Evolutionary conservation across 2,329 filamentous ascomycete species (phyloP).

Genomic region (Pseudogymnoascus verrucosus): DNA sequence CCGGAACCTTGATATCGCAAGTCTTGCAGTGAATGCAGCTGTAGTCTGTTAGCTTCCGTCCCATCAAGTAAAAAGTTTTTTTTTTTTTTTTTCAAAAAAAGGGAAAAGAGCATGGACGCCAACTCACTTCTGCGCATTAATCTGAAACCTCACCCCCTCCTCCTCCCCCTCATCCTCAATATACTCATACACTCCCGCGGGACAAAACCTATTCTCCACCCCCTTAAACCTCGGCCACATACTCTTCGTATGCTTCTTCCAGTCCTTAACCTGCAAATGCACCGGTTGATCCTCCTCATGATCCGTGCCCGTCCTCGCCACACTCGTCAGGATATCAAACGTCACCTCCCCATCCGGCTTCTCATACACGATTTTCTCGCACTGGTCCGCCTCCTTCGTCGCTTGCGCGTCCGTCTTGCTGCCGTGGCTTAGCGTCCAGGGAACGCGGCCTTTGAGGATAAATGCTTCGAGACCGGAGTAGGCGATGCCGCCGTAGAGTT

Average conservation of each 20-base stretch:
- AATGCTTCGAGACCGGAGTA: slow-evolving; percentile 94
- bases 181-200: slow-evolving; percentile 96
- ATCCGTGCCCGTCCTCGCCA: slow-evolving; percentile 92
- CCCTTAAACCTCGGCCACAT: slow-evolving; percentile 86
- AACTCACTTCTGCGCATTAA: slow-evolving; percentile 92
- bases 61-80: background rate
- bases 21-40: slow-evolving; percentile 99
- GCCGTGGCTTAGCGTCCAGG: slow-evolving; percentile 83
- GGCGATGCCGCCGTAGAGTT: slow-evolving; percentile 78
- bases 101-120: background rate
- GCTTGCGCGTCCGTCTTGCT: slow-evolving; percentile 66
- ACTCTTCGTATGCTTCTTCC: slow-evolving; percentile 78
- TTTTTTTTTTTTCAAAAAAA: background rate
- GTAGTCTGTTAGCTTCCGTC: slow-evolving; percentile 23
- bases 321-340: slow-evolving; percentile 93
- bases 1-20: slow-evolving; percentile 95
- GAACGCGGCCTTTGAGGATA: slow-evolving; percentile 72
- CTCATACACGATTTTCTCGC: slow-evolving; percentile 85
- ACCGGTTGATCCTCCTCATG: slow-evolving; percentile 98
- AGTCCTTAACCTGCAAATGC: slow-evolving; percentile 89
- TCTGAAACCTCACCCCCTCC: slow-evolving; percentile 89
- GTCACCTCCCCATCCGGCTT: slow-evolving; percentile 93
- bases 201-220: slow-evolving; percentile 92
- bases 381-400: slow-evolving; percentile 73
- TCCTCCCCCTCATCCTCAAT: slow-evolving; percentile 84